These are phyloP conservation scores for Penicillium riverlandense DNA, from an alignment of 495 filamentous ascomycete genomes.

Conservation along the genomic window DNA sequence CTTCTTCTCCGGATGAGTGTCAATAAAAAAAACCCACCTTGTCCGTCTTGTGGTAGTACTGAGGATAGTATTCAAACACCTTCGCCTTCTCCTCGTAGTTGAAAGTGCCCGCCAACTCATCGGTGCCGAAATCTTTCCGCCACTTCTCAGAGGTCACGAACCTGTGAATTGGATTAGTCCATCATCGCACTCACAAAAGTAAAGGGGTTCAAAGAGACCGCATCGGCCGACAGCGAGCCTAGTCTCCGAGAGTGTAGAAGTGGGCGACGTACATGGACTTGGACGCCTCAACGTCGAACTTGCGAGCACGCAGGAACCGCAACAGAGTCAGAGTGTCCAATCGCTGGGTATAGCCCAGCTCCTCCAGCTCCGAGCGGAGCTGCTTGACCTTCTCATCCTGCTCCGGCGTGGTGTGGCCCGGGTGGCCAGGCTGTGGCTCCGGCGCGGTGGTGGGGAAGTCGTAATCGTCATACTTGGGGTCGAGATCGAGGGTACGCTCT, in stretches of 20 bases:
- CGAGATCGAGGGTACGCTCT: conserved; percentile 46
- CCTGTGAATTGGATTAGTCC: conserved; percentile 41
- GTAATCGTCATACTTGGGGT: conserved; percentile 93
- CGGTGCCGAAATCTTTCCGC: conserved; percentile 81
- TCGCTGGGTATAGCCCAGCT: conserved; percentile 72
- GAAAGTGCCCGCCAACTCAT: conserved; percentile 73
- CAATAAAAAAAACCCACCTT: conserved; percentile 50
- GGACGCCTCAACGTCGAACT: conserved; percentile 78
- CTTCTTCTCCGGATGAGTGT: no score
- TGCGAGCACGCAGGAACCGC: conserved; percentile 86
- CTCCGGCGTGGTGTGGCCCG: conserved; percentile 77
- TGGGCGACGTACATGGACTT: conserved; percentile 67
- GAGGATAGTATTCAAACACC: conserved; percentile 90
- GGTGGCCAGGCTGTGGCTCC: conserved; percentile 64
- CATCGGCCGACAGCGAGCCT: not conserved
- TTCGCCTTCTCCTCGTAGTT: conserved; percentile 82
- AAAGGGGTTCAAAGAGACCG: not conserved
- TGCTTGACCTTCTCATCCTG: conserved; percentile 89
- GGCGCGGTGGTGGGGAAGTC: conserved; percentile 81
- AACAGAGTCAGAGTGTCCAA: conserved; percentile 88
- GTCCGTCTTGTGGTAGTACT: conserved; percentile 99
- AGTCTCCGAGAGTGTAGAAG: conserved; percentile 15
- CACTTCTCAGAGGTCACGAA: conserved; percentile 88
- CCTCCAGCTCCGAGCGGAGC: conserved; percentile 76
- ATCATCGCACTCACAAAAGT: no score